These are phyloP conservation scores for Xylariaceae sp. DNA, from an alignment of 2,329 filamentous ascomycete species.

Conservation along the genomic window DNA sequence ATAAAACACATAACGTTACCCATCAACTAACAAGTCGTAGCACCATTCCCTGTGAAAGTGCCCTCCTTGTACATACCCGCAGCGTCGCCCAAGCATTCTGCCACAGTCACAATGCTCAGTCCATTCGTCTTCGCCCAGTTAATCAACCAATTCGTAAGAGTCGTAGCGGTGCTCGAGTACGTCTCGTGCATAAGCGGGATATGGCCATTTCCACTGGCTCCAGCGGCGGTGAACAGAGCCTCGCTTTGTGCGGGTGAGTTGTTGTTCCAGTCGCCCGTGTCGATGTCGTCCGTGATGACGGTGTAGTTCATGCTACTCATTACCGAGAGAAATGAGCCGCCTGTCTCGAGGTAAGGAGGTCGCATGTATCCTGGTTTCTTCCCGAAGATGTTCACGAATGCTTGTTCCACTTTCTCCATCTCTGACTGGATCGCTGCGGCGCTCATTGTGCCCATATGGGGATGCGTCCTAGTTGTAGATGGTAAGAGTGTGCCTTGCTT, in stretches of 20 bases:
- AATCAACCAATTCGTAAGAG: conserved; percentile 49
- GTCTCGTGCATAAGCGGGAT: conserved; percentile 59
- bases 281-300: conserved; percentile 59
- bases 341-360: conserved; percentile 48
- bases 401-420: conserved; percentile 51
- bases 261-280: conserved; percentile 61
- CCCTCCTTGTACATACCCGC: conserved; percentile 41
- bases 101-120: conserved; percentile 48
- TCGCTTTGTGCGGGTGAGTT: conserved; percentile 49
- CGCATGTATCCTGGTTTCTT: conserved; percentile 50
- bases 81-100: conserved; percentile 43
- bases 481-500: background rate
- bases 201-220: conserved; percentile 45
- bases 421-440: conserved; percentile 41
- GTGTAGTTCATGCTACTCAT: conserved; percentile 53
- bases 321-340: conserved; percentile 41
- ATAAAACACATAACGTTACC: too few relatives aligned
- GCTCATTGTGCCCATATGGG: conserved; percentile 41
- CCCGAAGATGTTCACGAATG: conserved; percentile 48
- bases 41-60: conserved; percentile 36
- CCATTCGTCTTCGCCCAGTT: conserved; percentile 49
- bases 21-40: conserved; percentile 28
- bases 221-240: conserved; percentile 47
- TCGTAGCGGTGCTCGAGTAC: conserved; percentile 47
- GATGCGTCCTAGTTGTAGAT: conserved; percentile 40